These are phyloP conservation scores for Phalaenopsis equestris DNA, from an alignment of 106 monocot species.

Conservation along the genomic window DNA sequence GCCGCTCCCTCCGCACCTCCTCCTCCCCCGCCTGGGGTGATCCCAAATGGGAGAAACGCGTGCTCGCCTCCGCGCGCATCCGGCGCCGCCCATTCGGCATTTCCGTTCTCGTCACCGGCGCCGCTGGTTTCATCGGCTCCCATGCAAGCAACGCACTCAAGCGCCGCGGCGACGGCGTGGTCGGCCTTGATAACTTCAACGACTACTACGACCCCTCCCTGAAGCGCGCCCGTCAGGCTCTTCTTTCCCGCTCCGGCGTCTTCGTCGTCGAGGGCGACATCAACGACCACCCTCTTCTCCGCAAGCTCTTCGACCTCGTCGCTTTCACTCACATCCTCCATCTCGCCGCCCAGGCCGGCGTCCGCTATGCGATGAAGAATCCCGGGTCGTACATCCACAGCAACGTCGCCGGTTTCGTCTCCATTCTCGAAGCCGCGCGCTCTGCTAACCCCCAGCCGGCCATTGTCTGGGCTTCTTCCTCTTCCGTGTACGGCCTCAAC, in stretches of 20 bases:
- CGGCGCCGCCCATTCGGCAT: not conserved
- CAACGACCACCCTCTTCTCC: constrained; percentile 14
- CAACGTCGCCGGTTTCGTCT: constrained; percentile 19
- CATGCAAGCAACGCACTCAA: constrained; percentile 15
- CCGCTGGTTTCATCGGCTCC: constrained; percentile 19
- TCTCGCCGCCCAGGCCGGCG: constrained; percentile 24
- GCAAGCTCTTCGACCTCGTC: constrained; percentile 20
- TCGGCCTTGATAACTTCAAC: constrained; percentile 21
- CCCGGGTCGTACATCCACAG: constrained; percentile 17
- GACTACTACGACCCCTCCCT: constrained; percentile 26
- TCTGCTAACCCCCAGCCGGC: constrained; percentile 22
- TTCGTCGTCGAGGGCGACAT: constrained; percentile 22
- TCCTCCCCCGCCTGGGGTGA: constrained; percentile 10
- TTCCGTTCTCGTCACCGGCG: constrained; percentile 23
- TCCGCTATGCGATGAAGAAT: constrained; percentile 22
- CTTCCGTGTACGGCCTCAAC: constrained; percentile 21
- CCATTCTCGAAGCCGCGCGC: constrained; percentile 13
- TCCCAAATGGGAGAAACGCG: constrained; percentile 17
- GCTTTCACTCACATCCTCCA: constrained; percentile 20
- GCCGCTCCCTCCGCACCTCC: constrained; percentile 10
- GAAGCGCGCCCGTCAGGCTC: constrained; percentile 18
- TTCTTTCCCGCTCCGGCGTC: constrained; percentile 4
- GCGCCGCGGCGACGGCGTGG: constrained; percentile 23
- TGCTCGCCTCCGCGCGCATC: constrained; percentile 13
- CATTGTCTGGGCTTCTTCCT: constrained; percentile 20